Evolutionary conservation across 2,329 filamentous ascomycete species (phyloP).

Genomic region (Talaromyces albobiverticillius): DNA sequence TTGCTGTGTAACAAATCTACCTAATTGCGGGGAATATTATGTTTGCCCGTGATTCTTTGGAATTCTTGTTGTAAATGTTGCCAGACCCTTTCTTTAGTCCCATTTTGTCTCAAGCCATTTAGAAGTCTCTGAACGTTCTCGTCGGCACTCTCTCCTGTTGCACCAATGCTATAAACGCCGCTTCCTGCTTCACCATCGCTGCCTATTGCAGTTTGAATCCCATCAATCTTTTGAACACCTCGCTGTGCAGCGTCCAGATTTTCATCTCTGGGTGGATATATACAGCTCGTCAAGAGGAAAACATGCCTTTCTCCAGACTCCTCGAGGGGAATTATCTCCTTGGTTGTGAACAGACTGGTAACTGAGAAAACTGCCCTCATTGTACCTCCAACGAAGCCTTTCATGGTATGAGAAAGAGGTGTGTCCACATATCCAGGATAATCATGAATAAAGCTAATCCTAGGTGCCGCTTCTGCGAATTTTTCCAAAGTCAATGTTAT

Average conservation of each 20-base stretch:
- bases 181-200: constrained; percentile 17
- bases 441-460: constrained; percentile 38
- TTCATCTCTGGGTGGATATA: constrained; percentile 20
- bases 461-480: constrained; percentile 27
- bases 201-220: constrained; percentile 12
- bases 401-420: constrained; percentile 19
- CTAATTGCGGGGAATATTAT: too few species aligned
- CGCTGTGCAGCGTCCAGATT: neutral
- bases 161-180: constrained; percentile 19
- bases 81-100: neutral
- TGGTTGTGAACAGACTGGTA: neutral
- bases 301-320: constrained; percentile 47
- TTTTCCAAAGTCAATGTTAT: constrained; percentile 30
- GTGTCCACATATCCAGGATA: constrained; percentile 41
- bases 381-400: constrained; percentile 27
- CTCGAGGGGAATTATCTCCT: constrained; percentile 16
- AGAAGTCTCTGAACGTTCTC: neutral
- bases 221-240: constrained; percentile 9
- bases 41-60: neutral
- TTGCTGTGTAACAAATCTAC: too few species aligned
- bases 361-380: constrained; percentile 1
- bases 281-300: constrained; percentile 34
- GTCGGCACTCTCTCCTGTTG: constrained; percentile 12
- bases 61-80: constrained; percentile 6
- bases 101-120: neutral